phyloP scores from a whole-genome alignment of 306 rosid species.

The Calophaca sinica region DNA sequence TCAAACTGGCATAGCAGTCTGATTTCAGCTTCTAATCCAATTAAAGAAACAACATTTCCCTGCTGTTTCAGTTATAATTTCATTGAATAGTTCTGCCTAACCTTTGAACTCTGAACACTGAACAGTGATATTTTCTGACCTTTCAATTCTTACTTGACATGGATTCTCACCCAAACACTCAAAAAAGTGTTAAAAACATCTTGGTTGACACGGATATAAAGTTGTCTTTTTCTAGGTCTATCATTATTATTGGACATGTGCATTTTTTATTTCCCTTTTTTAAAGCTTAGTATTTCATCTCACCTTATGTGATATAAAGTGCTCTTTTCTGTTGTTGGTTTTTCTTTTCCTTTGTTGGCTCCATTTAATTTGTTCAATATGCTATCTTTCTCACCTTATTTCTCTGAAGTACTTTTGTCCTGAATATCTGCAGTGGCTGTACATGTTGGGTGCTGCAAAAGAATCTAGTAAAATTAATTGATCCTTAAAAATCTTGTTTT shows the following conservation, averaged over 20 bases:
- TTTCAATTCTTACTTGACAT: neutral
- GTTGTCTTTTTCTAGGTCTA: slow-evolving; percentile 8
- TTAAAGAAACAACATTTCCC: slow-evolving; percentile 1
- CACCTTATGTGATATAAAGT: neutral
- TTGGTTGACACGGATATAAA: neutral
- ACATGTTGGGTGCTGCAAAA: neutral
- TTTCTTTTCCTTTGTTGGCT: neutral
- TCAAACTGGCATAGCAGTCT: slow-evolving; percentile 52
- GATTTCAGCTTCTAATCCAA: slow-evolving; percentile 37
- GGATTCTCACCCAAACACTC: neutral
- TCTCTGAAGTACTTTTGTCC: slow-evolving; percentile 15
- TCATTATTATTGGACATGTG: slow-evolving; percentile 1
- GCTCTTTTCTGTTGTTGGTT: neutral
- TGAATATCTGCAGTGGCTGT: neutral
- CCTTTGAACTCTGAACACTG: slow-evolving; percentile 12
- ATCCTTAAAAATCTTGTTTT: slow-evolving; percentile 17
- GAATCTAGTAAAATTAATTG: too few species aligned
- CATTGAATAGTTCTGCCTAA: neutral
- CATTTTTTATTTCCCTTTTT: slow-evolving; percentile 4
- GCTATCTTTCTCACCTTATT: slow-evolving; percentile 21
- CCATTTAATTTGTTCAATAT: slow-evolving; percentile 17
- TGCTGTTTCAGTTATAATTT: slow-evolving; percentile 4
- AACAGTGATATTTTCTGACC: neutral
- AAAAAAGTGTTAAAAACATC: neutral
- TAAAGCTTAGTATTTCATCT: neutral